These are phyloP conservation scores for Cladosporium sp. DNA, from an alignment of 2,329 filamentous ascomycete genomes.

Conservation along the genomic window DNA sequence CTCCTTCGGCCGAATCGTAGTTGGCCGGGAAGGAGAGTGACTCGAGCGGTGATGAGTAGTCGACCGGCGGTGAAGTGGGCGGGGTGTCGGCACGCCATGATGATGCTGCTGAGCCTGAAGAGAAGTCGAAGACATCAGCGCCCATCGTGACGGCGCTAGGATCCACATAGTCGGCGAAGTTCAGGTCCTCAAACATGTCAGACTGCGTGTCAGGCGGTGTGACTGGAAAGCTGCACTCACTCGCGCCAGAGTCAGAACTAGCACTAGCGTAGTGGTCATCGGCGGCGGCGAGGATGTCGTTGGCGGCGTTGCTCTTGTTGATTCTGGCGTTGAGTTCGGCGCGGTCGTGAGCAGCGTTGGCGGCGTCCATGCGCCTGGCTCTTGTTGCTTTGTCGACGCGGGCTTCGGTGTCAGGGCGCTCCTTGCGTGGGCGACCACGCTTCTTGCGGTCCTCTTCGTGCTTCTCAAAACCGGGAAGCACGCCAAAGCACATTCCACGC, in stretches of 20 bases:
- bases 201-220: slow-evolving; percentile 35
- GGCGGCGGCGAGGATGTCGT: slow-evolving; percentile 21
- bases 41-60: slow-evolving; percentile 20
- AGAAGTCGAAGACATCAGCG: slow-evolving; percentile 26
- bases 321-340: slow-evolving; percentile 18
- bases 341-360: slow-evolving; percentile 19
- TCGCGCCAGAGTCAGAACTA: slow-evolving; percentile 33
- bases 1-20: slow-evolving; percentile 16
- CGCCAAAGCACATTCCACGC: slow-evolving; percentile 93
- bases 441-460: slow-evolving; percentile 65
- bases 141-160: slow-evolving; percentile 35
- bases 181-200: slow-evolving; percentile 31
- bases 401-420: slow-evolving; percentile 60
- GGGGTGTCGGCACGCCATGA: slow-evolving; percentile 36
- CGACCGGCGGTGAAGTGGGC: slow-evolving; percentile 33
- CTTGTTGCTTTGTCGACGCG: slow-evolving; percentile 59
- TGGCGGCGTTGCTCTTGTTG: slow-evolving; percentile 7
- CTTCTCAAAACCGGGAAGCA: slow-evolving; percentile 70
- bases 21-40: slow-evolving; percentile 11
- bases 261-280: slow-evolving; percentile 23
- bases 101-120: slow-evolving; percentile 28
- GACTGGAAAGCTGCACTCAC: slow-evolving; percentile 37
- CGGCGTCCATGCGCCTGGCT: slow-evolving; percentile 48
- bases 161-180: slow-evolving; percentile 23
- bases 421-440: slow-evolving; percentile 66